These are phyloP conservation scores for Aspergillus incahuasiensis DNA, from an alignment of 495 filamentous ascomycete genomes.

Conservation along the genomic window DNA sequence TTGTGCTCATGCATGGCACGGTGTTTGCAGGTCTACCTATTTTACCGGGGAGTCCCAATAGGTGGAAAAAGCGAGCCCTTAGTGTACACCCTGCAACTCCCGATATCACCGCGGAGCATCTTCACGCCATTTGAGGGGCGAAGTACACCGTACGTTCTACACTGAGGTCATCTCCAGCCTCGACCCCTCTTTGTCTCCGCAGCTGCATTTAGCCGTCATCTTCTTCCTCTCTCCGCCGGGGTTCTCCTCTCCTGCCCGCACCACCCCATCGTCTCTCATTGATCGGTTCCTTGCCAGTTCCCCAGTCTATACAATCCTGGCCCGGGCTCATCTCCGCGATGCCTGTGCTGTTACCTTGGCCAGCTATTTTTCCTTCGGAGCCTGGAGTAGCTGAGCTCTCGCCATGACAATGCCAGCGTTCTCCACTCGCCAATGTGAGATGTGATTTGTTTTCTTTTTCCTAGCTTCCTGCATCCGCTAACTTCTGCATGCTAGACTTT, in stretches of 20 bases:
- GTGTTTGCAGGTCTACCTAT: constrained; percentile 3
- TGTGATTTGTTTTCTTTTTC: background rate
- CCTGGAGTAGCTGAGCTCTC: background rate
- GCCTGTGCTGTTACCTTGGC: constrained; percentile 1
- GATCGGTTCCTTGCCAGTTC: background rate
- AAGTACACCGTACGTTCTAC: background rate
- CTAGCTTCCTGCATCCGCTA: background rate
- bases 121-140: too few relatives aligned
- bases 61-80: constrained; percentile 10
- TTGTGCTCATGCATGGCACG: background rate
- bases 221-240: background rate
- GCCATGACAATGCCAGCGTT: background rate
- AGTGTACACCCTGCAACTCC: background rate
- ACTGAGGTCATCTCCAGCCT: background rate
- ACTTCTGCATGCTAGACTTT: background rate
- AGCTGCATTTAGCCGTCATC: constrained; percentile 14
- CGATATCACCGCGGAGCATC: too few relatives aligned
- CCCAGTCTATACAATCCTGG: background rate
- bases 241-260: background rate
- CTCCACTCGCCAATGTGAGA: background rate
- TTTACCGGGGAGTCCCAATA: constrained; percentile 9
- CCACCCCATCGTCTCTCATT: constrained; percentile 2
- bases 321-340: constrained; percentile 14
- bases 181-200: background rate
- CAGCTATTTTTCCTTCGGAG: background rate